A percentile compares a stretch with the other conserved stretches of the same genome.
Evolutionary conservation across 495 filamentous ascomycete genomes (phyloP).

Genomic region (Talaromyces thailandensis): DNA sequence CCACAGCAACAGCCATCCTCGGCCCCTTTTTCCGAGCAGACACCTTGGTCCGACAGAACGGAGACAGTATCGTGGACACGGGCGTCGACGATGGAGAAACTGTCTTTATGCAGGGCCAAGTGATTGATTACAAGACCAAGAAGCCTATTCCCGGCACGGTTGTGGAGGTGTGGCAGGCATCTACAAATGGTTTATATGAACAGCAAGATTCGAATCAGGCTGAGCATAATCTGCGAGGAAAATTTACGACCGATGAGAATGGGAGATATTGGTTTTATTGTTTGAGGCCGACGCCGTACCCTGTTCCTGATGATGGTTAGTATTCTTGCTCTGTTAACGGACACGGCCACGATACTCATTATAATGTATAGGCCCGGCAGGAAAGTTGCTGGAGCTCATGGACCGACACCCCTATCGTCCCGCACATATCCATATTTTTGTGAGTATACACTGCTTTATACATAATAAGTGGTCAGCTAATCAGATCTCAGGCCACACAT

Average conservation of each 20-base stretch:
- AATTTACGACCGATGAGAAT: conserved; percentile 55
- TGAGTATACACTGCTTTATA: conserved; percentile 20
- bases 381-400: conserved; percentile 42
- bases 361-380: conserved; percentile 25
- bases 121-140: conserved; percentile 47
- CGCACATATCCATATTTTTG: conserved; percentile 79
- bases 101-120: conserved; percentile 53
- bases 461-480: not conserved
- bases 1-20: conserved; percentile 64
- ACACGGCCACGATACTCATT: not conserved
- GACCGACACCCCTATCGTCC: conserved; percentile 74
- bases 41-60: conserved; percentile 54
- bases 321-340: conserved; percentile 30
- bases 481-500: conserved; percentile 24
- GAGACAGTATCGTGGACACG: conserved; percentile 57
- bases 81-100: conserved; percentile 44
- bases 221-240: conserved; percentile 66
- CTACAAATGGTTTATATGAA: conserved; percentile 72
- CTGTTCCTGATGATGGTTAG: conserved; percentile 59
- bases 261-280: conserved; percentile 61
- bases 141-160: conserved; percentile 51
- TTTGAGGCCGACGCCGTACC: conserved; percentile 62
- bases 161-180: conserved; percentile 72
- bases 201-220: conserved; percentile 64
- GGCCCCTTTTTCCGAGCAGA: conserved; percentile 72